Percentiles rank a stretch among this genome's conserved stretches.
These are phyloP conservation scores for Claviceps africana DNA, from an alignment of 2,329 filamentous ascomycete species.

Conservation along the genomic window DNA sequence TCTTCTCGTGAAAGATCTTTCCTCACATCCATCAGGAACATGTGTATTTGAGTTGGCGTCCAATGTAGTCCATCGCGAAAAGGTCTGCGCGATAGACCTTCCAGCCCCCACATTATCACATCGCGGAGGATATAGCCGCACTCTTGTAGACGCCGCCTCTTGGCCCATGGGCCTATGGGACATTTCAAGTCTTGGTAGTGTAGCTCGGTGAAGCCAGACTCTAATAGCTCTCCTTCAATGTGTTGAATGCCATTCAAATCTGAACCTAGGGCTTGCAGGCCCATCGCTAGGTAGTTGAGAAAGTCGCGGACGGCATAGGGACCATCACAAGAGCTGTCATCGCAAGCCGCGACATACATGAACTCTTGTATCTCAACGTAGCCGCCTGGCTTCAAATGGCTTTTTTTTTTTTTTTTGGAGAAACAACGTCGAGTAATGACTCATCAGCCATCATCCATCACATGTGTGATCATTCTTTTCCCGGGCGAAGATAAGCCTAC, in stretches of 20 bases:
- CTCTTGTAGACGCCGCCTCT: conserved; percentile 25
- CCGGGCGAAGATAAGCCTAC: conserved; percentile 15
- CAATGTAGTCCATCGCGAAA: conserved; percentile 26
- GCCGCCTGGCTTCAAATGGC: conserved; percentile 37
- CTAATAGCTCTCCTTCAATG: conserved; percentile 21
- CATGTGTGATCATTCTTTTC: background rate
- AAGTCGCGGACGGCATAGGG: conserved; percentile 35
- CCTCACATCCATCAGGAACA: conserved; percentile 29
- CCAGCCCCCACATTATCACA: conserved; percentile 25
- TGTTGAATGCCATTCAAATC: conserved; percentile 26
- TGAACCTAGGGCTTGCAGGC: conserved; percentile 26
- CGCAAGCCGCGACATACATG: conserved; percentile 25
- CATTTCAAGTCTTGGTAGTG: conserved; percentile 29
- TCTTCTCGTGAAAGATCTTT: conserved; percentile 21
- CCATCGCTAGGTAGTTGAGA: conserved; percentile 24
- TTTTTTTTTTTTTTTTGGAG: too few relatives aligned
- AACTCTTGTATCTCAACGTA: conserved; percentile 37
- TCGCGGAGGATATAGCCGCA: conserved; percentile 33
- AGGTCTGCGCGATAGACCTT: conserved; percentile 24
- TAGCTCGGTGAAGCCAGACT: conserved; percentile 29
- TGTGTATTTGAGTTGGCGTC: conserved; percentile 28
- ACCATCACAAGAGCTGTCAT: conserved; percentile 29
- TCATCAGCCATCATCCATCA: background rate
- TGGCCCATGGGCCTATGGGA: conserved; percentile 35
- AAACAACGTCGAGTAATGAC: background rate